Conservation (phyloP, 371 early-diverging fungal genomes). For the Syncephalastrum contaminatum region DNA sequence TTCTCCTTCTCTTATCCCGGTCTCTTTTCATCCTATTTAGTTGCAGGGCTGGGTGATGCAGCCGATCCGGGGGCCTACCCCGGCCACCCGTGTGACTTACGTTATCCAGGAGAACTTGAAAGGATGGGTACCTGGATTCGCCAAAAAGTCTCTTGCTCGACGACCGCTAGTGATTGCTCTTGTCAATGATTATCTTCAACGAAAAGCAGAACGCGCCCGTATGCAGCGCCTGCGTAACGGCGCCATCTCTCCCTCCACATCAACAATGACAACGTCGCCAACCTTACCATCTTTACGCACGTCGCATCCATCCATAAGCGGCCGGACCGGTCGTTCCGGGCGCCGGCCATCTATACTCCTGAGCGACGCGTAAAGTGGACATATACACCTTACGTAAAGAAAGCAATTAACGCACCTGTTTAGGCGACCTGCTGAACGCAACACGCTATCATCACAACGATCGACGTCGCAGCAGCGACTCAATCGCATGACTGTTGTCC, state of each 20-base stretch:
- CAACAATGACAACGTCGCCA: not conserved
- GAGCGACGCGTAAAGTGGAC: no score
- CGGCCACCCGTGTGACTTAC: slow-evolving; percentile 61
- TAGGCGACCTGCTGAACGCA: no score
- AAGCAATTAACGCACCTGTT: no score
- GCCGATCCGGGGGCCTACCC: slow-evolving; percentile 45
- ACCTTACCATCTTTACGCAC: not conserved
- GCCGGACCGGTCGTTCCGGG: not conserved
- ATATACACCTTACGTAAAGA: no score
- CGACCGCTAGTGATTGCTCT: slow-evolving; percentile 62
- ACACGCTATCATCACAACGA: no score
- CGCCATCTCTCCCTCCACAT: not conserved
- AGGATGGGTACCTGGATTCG: slow-evolving; percentile 65
- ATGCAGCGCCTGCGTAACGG: slow-evolving; percentile 4
- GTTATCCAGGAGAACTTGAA: slow-evolving; percentile 44
- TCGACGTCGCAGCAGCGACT: no score
- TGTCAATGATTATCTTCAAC: slow-evolving; percentile 62
- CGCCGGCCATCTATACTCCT: slow-evolving; percentile 8
- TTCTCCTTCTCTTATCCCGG: not conserved
- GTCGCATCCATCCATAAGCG: not conserved
- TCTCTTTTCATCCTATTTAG: slow-evolving; percentile 9
- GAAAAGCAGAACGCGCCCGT: slow-evolving; percentile 52
- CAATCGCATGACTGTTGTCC: no score
- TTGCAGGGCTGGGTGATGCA: slow-evolving; percentile 66
- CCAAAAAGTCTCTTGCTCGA: slow-evolving; percentile 60